Evolutionary conservation across 2,329 filamentous ascomycete species (phyloP).

Genomic region (Ceratocystis lukuohia): DNA sequence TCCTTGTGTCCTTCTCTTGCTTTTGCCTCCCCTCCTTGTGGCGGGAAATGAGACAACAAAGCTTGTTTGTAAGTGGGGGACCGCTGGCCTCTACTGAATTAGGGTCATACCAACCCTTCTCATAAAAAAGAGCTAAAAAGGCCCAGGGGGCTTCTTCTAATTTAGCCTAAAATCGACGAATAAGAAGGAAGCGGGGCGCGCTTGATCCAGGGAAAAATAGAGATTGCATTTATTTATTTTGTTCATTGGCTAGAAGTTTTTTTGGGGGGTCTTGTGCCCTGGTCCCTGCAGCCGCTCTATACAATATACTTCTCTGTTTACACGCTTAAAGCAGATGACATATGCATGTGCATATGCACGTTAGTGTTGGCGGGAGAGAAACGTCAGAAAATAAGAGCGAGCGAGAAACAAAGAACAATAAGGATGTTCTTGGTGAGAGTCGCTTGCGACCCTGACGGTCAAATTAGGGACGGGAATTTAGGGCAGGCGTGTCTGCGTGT

Average conservation of each 20-base stretch:
- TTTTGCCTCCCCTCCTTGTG: too few relatives aligned
- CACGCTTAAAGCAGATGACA: background rate
- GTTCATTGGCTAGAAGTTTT: background rate
- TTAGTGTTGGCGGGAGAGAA: background rate
- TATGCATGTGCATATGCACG: constrained; percentile 2
- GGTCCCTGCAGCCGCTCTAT: background rate
- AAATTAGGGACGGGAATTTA: too few relatives aligned
- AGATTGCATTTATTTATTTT: background rate
- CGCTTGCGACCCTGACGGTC: background rate
- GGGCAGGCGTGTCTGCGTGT: background rate
- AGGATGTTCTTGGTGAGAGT: background rate
- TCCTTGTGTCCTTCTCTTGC: too few relatives aligned
- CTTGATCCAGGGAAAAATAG: background rate
- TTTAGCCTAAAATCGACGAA: constrained; percentile 1
- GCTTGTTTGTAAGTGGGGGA: background rate
- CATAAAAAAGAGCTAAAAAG: background rate
- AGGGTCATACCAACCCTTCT: background rate
- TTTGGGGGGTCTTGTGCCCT: background rate
- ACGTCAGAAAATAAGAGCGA: background rate
- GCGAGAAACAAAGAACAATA: background rate
- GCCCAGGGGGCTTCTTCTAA: background rate
- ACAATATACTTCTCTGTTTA: background rate
- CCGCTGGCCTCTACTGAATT: background rate
- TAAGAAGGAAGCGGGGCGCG: background rate
- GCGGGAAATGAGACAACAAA: background rate